phyloP scores from a whole-genome alignment of 169 alveolate species.

The Perkinsus marinus region DNA sequence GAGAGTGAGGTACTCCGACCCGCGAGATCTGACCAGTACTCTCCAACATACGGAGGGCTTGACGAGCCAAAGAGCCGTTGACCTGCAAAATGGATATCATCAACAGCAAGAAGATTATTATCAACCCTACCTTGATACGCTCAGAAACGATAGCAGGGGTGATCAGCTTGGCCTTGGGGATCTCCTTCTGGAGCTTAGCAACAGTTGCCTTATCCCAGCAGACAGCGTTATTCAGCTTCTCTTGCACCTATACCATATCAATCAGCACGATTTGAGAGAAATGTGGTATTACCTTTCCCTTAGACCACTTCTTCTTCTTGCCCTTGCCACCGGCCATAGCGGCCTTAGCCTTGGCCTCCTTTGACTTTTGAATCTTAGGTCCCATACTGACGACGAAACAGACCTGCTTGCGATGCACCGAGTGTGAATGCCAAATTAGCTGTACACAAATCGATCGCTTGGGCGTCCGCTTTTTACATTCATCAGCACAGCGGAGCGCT shows the following conservation, averaged over 20 bases:
- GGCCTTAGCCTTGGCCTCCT: background rate
- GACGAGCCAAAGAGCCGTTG: constrained; percentile 32
- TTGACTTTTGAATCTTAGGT: background rate
- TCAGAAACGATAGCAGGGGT: constrained; percentile 79
- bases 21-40: constrained; percentile 10
- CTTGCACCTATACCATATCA: constrained; percentile 71
- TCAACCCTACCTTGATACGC: constrained; percentile 55
- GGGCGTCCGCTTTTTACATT: background rate
- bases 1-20: constrained; percentile 33
- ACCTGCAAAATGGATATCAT: constrained; percentile 1
- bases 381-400: background rate
- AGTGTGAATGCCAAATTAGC: background rate
- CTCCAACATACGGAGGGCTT: constrained; percentile 25
- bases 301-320: background rate
- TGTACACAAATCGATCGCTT: background rate
- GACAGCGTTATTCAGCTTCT: constrained; percentile 86
- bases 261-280: constrained; percentile 37
- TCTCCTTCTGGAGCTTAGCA: constrained; percentile 71
- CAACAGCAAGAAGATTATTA: background rate
- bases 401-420: background rate
- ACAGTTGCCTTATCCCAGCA: constrained; percentile 75
- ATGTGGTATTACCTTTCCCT: background rate
- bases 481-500: background rate
- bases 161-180: constrained; percentile 74
- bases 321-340: background rate